A percentile compares a stretch with the other conserved stretches of the same genome.
Conservation (phyloP, 2,329 filamentous ascomycete genomes). For the Colletotrichum salicis region DNA sequence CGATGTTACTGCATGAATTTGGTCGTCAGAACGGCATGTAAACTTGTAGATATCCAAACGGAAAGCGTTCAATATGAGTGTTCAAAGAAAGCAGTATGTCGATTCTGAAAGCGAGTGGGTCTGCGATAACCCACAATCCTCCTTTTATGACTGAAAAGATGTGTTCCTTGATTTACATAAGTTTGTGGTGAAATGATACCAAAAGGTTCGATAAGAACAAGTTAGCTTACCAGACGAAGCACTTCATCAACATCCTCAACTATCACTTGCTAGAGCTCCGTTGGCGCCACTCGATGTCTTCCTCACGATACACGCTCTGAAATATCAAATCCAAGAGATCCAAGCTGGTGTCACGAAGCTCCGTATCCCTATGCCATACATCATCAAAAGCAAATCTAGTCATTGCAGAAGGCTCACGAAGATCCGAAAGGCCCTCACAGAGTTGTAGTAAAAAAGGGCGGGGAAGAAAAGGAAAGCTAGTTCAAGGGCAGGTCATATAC, state of each 20-base stretch:
- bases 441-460: constrained; percentile 38
- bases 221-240: background rate
- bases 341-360: background rate
- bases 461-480: constrained; percentile 42
- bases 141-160: background rate
- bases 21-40: constrained; percentile 21
- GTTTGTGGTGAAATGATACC: background rate
- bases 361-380: background rate
- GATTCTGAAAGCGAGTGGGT: background rate
- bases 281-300: background rate
- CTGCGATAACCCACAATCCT: background rate
- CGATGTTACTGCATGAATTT: constrained; percentile 46
- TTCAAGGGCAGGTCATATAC: constrained; percentile 43
- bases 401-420: constrained; percentile 26
- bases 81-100: constrained; percentile 9
- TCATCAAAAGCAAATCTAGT: constrained; percentile 31
- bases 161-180: background rate
- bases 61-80: constrained; percentile 29
- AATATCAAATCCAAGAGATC: background rate
- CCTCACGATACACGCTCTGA: background rate
- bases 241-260: background rate
- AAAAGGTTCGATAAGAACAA: background rate
- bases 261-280: background rate
- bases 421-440: constrained; percentile 31
- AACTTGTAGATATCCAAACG: constrained; percentile 28